Base-by-base conservation (phyloP, 2,329 filamentous ascomycete genomes). In the Paracoccidioides brasiliensis region DNA sequence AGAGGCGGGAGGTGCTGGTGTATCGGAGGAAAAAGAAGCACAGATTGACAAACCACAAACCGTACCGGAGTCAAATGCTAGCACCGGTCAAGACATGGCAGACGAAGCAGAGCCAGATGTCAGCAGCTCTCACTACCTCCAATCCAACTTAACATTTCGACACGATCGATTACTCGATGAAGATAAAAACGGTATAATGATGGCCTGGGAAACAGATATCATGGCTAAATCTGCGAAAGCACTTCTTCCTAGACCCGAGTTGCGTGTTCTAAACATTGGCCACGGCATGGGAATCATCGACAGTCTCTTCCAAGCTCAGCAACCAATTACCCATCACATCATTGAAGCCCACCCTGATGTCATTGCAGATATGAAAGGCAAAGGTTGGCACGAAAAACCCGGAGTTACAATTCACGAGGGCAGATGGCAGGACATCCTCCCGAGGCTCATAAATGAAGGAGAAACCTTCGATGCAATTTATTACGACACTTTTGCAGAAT, bases 401-500 rank as follows among this genome's bases (percentile, higher is more conserved):
- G 75, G 76, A 37, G 78, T 80, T 15, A 67, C 67, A 22, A 80
- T 95, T 30, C 82, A 88, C 66, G 75, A 79, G 41, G 87, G 89
- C 2, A 78, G 77, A 61, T 95, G 90, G 90, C 90, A 95, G 70
- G 86, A 93, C 57, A 73, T 93, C 0, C 75, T 90, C 14, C 85
- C 84, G 0, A 74, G 75, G 52, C 74, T 95, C 6, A 72, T 91
- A 0, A 80, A 81, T 57, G 73, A 81, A 43, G 86, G 85, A 8
- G 79, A 85, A 64, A 74, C 82, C 10, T 90, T 91, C 65, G 88
- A 95, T 66, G 88, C 85, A 33, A 88, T 98, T 62, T 98, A 97
- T 75, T 97, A 96, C 66, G 93, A 98, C 67, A 98, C 93, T 0
- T 97, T 97, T 69, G 93, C 90, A 5, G 93, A 98, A 72, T 88